Conservation (phyloP, 495 filamentous ascomycete species). For the Barbatosphaeria neglecta region DNA sequence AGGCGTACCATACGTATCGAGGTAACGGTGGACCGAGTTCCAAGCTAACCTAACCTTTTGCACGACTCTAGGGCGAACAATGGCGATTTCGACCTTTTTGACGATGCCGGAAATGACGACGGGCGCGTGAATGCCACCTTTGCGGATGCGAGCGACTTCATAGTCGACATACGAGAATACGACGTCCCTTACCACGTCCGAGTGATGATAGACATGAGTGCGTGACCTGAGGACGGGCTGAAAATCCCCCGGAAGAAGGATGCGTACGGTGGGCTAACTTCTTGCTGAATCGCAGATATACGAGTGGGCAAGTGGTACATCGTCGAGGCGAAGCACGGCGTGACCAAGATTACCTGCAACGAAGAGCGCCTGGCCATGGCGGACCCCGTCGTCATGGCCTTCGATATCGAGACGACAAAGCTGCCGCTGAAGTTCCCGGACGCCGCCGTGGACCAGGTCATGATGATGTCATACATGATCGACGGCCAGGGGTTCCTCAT, state of each 20-base stretch:
- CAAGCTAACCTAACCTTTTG: too few species aligned
- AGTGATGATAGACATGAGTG: slow-evolving; percentile 91
- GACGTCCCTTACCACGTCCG: slow-evolving; percentile 99
- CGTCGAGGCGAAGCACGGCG: slow-evolving; percentile 86
- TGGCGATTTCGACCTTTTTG: slow-evolving; percentile 90
- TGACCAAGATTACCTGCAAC: slow-evolving; percentile 67
- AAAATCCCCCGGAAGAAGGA: background rate
- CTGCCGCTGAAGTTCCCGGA: slow-evolving; percentile 97
- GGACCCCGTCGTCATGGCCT: slow-evolving; percentile 93
- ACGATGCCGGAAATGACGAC: slow-evolving; percentile 75
- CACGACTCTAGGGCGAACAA: slow-evolving; percentile 24
- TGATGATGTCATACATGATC: slow-evolving; percentile 99
- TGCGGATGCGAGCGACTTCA: slow-evolving; percentile 88
- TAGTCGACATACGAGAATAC: slow-evolving; percentile 98
- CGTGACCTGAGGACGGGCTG: slow-evolving; percentile 7
- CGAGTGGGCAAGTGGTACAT: slow-evolving; percentile 96
- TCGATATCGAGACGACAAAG: slow-evolving; percentile 97
- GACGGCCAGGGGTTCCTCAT: slow-evolving; percentile 97
- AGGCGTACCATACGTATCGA: too few species aligned
- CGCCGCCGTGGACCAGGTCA: slow-evolving; percentile 86
- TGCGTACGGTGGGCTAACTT: slow-evolving; percentile 8
- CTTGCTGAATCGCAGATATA: slow-evolving; percentile 53
- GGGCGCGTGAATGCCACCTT: slow-evolving; percentile 65
- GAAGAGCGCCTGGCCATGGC: slow-evolving; percentile 81
- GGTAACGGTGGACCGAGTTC: too few species aligned